phyloP scores from a whole-genome alignment of 495 filamentous ascomycete genomes.

The Neurospora tetrasperma region DNA sequence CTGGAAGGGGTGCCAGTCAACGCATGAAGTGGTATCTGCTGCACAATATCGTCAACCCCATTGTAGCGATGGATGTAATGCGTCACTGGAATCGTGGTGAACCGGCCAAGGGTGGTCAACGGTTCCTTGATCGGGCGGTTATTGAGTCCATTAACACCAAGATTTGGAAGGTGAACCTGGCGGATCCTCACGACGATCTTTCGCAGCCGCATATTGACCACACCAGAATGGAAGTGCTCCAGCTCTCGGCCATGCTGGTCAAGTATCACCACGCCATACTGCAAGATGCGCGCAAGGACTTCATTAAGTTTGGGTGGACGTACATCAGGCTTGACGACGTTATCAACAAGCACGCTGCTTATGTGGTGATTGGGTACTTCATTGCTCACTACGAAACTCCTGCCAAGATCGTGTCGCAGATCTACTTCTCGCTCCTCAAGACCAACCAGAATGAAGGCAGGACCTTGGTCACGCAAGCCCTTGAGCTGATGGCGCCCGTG shows the following conservation, averaged over 20 bases:
- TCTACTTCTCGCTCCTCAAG: slow-evolving; percentile 80
- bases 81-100: slow-evolving; percentile 44
- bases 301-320: slow-evolving; percentile 98
- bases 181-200: slow-evolving; percentile 75
- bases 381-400: slow-evolving; percentile 96
- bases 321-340: slow-evolving; percentile 96
- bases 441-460: slow-evolving; percentile 94
- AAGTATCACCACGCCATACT: slow-evolving; percentile 82
- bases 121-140: slow-evolving; percentile 77
- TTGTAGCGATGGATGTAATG: slow-evolving; percentile 94
- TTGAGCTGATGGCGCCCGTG: slow-evolving; percentile 89
- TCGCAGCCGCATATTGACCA: slow-evolving; percentile 85
- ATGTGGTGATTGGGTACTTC: slow-evolving; percentile 95
- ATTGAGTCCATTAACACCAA: slow-evolving; percentile 87
- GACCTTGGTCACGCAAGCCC: slow-evolving; percentile 81
- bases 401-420: slow-evolving; percentile 86
- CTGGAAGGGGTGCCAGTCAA: slow-evolving; percentile 63
- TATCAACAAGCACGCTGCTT: slow-evolving; percentile 98
- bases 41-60: slow-evolving; percentile 86
- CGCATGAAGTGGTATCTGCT: slow-evolving; percentile 90
- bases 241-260: slow-evolving; percentile 86
- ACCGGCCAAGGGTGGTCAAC: slow-evolving; percentile 45
- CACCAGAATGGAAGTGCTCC: slow-evolving; percentile 89
- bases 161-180: slow-evolving; percentile 83
- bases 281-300: slow-evolving; percentile 87